Conservation (phyloP, 2,329 filamentous ascomycete genomes). For the Epichloe brachyelytri region DNA sequence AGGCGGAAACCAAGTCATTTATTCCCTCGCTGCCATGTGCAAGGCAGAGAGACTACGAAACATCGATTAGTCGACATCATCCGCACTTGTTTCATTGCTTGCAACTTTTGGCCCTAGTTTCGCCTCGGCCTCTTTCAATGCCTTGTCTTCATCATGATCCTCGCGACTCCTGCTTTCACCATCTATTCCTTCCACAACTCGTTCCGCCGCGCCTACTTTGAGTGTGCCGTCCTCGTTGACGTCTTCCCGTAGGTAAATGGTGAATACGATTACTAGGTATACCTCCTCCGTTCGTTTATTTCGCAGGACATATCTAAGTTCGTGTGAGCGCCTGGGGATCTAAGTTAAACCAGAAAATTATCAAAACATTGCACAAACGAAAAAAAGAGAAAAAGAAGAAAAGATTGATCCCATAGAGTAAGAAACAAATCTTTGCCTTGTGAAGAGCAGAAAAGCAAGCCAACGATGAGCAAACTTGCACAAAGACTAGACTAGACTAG, state of each 20-base stretch:
- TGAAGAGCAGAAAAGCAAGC: background rate
- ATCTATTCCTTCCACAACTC: constrained; percentile 7
- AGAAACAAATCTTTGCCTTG: background rate
- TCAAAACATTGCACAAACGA: background rate
- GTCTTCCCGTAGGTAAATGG: constrained; percentile 57
- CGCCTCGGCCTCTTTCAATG: constrained; percentile 26
- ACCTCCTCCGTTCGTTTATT: constrained; percentile 60
- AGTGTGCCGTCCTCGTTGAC: constrained; percentile 45
- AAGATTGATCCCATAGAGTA: background rate
- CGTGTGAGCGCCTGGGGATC: constrained; percentile 54
- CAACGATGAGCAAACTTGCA: constrained; percentile 1
- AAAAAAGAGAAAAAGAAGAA: constrained; percentile 2
- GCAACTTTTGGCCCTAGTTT: constrained; percentile 17
- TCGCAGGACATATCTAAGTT: constrained; percentile 83
- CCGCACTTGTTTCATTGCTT: constrained; percentile 18
- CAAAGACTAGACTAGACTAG: background rate
- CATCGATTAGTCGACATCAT: constrained; percentile 30
- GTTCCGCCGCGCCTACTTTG: constrained; percentile 27
- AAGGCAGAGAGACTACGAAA: constrained; percentile 5
- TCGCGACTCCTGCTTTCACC: constrained; percentile 13
- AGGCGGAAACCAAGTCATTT: background rate
- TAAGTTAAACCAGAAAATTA: constrained; percentile 8
- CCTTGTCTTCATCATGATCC: constrained; percentile 20
- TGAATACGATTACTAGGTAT: constrained; percentile 73
- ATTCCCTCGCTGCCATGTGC: constrained; percentile 8